These are phyloP conservation scores for Triadica sebifera DNA, from an alignment of 345 rosid species.

Conservation along the genomic window DNA sequence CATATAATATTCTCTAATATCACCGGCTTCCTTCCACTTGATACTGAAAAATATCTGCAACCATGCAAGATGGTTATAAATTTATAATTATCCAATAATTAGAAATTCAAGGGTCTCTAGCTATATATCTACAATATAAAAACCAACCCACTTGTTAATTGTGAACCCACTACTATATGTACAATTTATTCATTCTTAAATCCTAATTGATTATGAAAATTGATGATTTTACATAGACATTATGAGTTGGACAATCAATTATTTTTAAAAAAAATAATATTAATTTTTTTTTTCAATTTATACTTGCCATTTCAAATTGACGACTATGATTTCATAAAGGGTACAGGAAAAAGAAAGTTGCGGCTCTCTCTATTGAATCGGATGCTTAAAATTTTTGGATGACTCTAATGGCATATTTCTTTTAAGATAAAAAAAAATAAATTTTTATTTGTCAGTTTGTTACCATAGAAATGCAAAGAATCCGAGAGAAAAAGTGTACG, in stretches of 20 bases:
- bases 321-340: not conserved
- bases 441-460: not conserved
- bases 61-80: not conserved
- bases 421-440: not conserved
- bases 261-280: not conserved
- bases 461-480: not conserved
- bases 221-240: not conserved
- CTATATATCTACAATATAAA: not conserved
- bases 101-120: not conserved
- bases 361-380: not conserved
- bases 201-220: not conserved
- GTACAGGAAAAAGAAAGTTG: not conserved
- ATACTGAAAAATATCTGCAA: not conserved
- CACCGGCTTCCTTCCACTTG: slow-evolving; percentile 24
- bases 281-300: too few relatives aligned
- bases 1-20: not conserved
- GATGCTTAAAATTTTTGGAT: not conserved
- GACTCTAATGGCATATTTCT: not conserved
- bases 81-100: not conserved
- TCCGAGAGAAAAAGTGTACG: not conserved
- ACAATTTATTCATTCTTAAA: not conserved
- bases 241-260: not conserved
- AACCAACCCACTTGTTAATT: not conserved
- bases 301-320: too few relatives aligned
- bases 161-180: too few relatives aligned